Percentiles rank a stretch among this genome's conserved stretches.
Conservation (phyloP, 495 filamentous ascomycete species). For the Peziza echinospora region DNA sequence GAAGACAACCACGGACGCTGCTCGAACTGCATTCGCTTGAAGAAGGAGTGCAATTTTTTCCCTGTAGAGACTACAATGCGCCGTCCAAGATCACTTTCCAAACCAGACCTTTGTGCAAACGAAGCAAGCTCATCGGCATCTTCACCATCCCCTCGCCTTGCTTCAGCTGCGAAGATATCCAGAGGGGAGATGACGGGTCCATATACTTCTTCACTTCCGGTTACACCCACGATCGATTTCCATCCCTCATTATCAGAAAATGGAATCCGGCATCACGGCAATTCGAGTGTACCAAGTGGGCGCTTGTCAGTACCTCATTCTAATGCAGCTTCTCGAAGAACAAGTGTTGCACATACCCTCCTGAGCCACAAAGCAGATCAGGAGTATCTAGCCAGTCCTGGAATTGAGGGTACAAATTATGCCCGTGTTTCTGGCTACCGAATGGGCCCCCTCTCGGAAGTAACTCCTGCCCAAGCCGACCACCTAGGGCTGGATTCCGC, state of each 20-base stretch:
- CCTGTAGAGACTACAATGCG: constrained; percentile 42
- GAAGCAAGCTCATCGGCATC: constrained; percentile 16
- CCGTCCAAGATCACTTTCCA: constrained; percentile 17
- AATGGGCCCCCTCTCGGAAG: not conserved
- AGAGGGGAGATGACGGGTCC: constrained; percentile 5
- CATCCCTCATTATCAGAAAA: constrained; percentile 10
- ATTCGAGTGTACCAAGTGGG: constrained; percentile 4
- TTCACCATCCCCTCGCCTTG: constrained; percentile 16
- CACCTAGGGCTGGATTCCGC: not conserved
- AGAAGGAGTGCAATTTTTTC: constrained; percentile 88
- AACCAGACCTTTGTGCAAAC: constrained; percentile 13
- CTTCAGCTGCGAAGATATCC: constrained; percentile 5
- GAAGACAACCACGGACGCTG: constrained; percentile 70
- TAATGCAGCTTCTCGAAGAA: constrained; percentile 11
- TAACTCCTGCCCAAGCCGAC: not conserved
- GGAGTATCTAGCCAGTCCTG: constrained; percentile 5
- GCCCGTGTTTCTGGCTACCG: not conserved
- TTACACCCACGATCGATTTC: constrained; percentile 11
- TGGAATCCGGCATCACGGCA: constrained; percentile 6
- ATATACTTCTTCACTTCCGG: constrained; percentile 16
- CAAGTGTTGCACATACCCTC: constrained; percentile 17
- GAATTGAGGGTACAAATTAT: not conserved
- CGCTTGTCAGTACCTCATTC: constrained; percentile 11
- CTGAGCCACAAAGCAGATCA: constrained; percentile 12
- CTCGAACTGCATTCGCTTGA: constrained; percentile 85